Percentiles rank a stretch among this genome's conserved stretches.
Conservation (phyloP, 495 filamentous ascomycete genomes). For the Aspergillus sclerotiicarbonarius region DNA sequence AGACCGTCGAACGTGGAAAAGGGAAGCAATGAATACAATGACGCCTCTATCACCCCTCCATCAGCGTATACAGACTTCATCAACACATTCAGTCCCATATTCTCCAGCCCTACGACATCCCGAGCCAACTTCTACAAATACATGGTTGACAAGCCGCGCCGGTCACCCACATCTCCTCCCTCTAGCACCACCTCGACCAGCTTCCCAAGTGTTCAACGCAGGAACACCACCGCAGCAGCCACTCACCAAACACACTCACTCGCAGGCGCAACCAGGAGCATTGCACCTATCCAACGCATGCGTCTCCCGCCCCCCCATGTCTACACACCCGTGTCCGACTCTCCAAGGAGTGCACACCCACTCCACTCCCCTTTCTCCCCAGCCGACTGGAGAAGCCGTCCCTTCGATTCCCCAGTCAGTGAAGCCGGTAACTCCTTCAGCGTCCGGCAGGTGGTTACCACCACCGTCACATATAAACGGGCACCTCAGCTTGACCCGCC, state of each 20-base stretch:
- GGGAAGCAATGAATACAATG: not conserved
- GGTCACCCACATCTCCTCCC: slow-evolving; percentile 12
- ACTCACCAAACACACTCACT: slow-evolving; percentile 1
- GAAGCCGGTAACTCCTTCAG: slow-evolving; percentile 4
- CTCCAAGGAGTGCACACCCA: slow-evolving; percentile 15
- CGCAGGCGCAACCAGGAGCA: too few relatives aligned
- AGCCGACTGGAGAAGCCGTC: slow-evolving; percentile 4
- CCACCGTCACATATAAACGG: slow-evolving; percentile 17
- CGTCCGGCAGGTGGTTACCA: slow-evolving; percentile 19
- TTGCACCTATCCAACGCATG: slow-evolving; percentile 12
- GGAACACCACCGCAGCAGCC: not conserved
- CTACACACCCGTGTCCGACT: slow-evolving; percentile 8
- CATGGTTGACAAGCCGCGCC: slow-evolving; percentile 11
- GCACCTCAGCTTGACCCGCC: slow-evolving; percentile 16
- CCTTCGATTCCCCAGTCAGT: slow-evolving; percentile 8
- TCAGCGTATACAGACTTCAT: slow-evolving; percentile 21
- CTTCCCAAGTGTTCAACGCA: slow-evolving; percentile 4
- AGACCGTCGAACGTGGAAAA: slow-evolving; percentile 1
- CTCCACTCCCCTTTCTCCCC: slow-evolving; percentile 14
- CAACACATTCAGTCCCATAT: slow-evolving; percentile 18
- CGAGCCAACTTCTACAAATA: slow-evolving; percentile 13
- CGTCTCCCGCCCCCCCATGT: slow-evolving; percentile 13
- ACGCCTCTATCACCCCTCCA: slow-evolving; percentile 14
- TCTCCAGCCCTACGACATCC: slow-evolving; percentile 1
- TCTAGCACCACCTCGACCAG: slow-evolving; percentile 6